Conservation (phyloP, 345 rosid genomes). For the Gynandropsis gynandra region DNA sequence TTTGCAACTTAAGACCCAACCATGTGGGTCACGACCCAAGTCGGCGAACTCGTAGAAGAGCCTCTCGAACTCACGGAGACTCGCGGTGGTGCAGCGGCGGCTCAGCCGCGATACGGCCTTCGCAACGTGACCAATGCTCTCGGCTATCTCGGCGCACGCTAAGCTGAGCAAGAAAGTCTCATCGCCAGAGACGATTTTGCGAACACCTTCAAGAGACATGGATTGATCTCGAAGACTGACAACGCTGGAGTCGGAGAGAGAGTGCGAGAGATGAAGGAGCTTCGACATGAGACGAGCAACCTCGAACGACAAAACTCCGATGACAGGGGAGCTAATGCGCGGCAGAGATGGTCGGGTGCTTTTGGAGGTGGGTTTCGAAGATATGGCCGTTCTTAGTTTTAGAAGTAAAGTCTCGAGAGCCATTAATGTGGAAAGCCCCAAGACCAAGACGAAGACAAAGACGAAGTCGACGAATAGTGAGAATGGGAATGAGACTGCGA, state of each 20-base stretch:
- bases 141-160: slow-evolving; percentile 74
- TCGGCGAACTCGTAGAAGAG: slow-evolving; percentile 58
- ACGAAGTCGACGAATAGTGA: slow-evolving; percentile 15
- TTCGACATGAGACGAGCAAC: slow-evolving; percentile 79
- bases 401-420: slow-evolving; percentile 82
- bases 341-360: slow-evolving; percentile 23
- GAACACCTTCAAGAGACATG: slow-evolving; percentile 63
- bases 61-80: slow-evolving; percentile 44
- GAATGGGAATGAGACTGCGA: slow-evolving; percentile 4
- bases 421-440: slow-evolving; percentile 30
- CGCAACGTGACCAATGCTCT: slow-evolving; percentile 49
- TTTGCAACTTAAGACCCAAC: slow-evolving; percentile 52
- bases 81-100: slow-evolving; percentile 40
- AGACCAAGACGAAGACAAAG: slow-evolving; percentile 12
- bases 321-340: slow-evolving; percentile 1
- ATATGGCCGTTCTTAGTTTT: slow-evolving; percentile 61
- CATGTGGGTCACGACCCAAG: slow-evolving; percentile 48
- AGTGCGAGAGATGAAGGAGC: slow-evolving; percentile 65
- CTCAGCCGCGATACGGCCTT: slow-evolving; percentile 54
- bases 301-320: slow-evolving; percentile 71
- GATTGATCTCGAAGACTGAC: slow-evolving; percentile 54
- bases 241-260: slow-evolving; percentile 67
- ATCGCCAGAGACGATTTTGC: slow-evolving; percentile 72
- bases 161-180: slow-evolving; percentile 74
- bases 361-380: slow-evolving; percentile 40